Percentiles rank a stretch among this genome's conserved stretches.
Conservation (phyloP, 2,329 filamentous ascomycete species). For the Phoma sp. region DNA sequence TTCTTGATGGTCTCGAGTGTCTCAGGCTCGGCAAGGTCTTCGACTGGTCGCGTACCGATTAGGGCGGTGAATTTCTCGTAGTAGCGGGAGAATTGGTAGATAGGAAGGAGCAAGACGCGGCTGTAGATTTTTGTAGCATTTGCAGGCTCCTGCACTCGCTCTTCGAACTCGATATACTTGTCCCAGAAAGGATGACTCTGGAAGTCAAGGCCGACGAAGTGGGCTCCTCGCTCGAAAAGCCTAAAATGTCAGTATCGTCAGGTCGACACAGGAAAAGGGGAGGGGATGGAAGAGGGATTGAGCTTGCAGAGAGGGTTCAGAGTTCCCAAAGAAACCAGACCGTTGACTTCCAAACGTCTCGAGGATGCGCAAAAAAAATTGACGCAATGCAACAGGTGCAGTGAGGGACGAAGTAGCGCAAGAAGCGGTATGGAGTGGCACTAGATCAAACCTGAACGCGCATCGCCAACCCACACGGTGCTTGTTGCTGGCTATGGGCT, state of each 20-base stretch:
- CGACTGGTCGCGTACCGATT: conserved; percentile 71
- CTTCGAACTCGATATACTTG: conserved; percentile 97
- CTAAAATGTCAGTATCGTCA: conserved; percentile 56
- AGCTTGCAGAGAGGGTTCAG: conserved; percentile 27
- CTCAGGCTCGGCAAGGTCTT: conserved; percentile 74
- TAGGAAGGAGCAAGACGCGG: conserved; percentile 85
- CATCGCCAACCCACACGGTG: conserved; percentile 19
- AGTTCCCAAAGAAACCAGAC: conserved; percentile 17
- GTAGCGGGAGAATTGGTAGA: conserved; percentile 95
- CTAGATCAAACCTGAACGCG: conserved; percentile 28
- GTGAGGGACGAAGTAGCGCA: conserved; percentile 49
- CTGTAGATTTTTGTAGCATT: conserved; percentile 84
- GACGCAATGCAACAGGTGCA: conserved; percentile 23
- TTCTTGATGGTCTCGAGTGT: conserved; percentile 70
- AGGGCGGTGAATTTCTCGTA: conserved; percentile 87
- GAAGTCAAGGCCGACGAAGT: conserved; percentile 88
- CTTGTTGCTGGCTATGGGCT: conserved; percentile 34
- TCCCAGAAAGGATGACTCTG: conserved; percentile 97
- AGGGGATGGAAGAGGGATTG: conserved; percentile 13
- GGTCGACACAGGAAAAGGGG: conserved; percentile 3
- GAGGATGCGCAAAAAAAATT: conserved; percentile 14
- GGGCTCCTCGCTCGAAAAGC: conserved; percentile 88
- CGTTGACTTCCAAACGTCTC: conserved; percentile 21
- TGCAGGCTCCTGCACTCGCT: conserved; percentile 64
- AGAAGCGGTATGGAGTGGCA: conserved; percentile 31